phyloP scores from a whole-genome alignment of 495 filamentous ascomycete genomes.

The Aspergillus olivimuriae region DNA sequence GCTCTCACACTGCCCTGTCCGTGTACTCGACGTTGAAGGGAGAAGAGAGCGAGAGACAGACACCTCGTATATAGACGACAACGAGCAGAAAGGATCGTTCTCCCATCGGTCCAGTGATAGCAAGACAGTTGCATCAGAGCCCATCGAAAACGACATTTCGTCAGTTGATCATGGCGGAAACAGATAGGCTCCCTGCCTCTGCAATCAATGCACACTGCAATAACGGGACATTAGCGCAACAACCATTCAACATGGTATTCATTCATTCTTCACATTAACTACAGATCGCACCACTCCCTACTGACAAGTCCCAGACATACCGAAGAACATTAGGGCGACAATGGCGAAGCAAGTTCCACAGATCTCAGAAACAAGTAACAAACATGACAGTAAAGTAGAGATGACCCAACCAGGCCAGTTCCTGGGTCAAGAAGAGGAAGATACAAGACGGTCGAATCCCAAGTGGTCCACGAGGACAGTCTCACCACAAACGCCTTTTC shows the following conservation, averaged over 20 bases:
- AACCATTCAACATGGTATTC: constrained; percentile 13
- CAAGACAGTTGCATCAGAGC: too few relatives aligned
- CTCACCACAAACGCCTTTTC: constrained; percentile 17
- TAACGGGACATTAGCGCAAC: too few relatives aligned
- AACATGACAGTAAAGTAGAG: constrained; percentile 11
- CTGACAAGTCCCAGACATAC: constrained; percentile 12
- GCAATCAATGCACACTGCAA: too few relatives aligned
- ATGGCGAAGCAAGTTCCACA: constrained; percentile 9
- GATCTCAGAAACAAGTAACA: constrained; percentile 2
- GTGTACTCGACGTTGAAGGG: too few relatives aligned
- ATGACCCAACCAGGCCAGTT: constrained; percentile 1
- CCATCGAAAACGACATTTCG: too few relatives aligned
- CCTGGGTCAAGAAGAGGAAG: constrained; percentile 5
- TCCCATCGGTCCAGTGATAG: too few relatives aligned
- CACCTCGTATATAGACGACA: too few relatives aligned
- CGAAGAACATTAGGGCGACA: constrained; percentile 7
- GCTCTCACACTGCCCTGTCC: too few relatives aligned
- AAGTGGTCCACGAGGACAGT: constrained; percentile 5
- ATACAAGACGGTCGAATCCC: constrained; percentile 2
- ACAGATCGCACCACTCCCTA: constrained; percentile 17
- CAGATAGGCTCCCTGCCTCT: too few relatives aligned
- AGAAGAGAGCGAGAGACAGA: too few relatives aligned
- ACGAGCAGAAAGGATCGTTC: too few relatives aligned
- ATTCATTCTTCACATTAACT: constrained; percentile 34
- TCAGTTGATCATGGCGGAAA: too few relatives aligned